Conservation (phyloP, 441 rosid species). For the Populus hybrid region DNA sequence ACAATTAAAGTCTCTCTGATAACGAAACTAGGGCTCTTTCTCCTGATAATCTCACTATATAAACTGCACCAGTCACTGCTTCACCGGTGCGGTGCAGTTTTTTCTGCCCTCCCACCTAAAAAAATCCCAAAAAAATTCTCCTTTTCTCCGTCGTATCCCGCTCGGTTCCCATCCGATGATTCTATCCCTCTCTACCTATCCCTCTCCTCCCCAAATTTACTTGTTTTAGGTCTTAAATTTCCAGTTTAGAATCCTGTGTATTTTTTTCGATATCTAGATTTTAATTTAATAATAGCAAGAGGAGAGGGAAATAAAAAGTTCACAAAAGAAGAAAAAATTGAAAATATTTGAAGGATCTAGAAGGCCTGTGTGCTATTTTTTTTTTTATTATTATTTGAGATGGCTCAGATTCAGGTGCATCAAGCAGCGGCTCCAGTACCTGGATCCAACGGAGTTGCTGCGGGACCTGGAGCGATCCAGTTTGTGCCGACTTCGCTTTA, state of each 20-base stretch:
- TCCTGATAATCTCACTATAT: slow-evolving; percentile 18
- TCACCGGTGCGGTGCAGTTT: slow-evolving; percentile 48
- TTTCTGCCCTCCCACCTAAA: slow-evolving; percentile 47
- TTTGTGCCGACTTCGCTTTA: slow-evolving; percentile 47
- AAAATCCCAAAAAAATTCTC: slow-evolving; percentile 14
- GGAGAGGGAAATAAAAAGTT: slow-evolving; percentile 19
- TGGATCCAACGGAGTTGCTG: slow-evolving; percentile 32
- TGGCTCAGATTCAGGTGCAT: slow-evolving; percentile 78
- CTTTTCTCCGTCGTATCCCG: slow-evolving; percentile 17
- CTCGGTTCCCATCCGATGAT: slow-evolving; percentile 28
- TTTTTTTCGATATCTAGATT: slow-evolving; percentile 17
- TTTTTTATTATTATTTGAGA: slow-evolving; percentile 6
- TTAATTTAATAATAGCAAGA: slow-evolving; percentile 4
- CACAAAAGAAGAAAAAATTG: slow-evolving; percentile 2
- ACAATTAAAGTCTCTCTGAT: not conserved
- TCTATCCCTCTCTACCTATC: slow-evolving; percentile 30
- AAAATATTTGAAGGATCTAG: slow-evolving; percentile 19
- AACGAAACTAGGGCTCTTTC: slow-evolving; percentile 30
- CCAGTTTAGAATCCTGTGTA: not conserved
- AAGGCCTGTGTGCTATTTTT: slow-evolving; percentile 2
- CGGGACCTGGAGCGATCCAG: not conserved
- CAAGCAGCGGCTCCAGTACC: slow-evolving; percentile 49
- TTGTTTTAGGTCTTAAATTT: not conserved
- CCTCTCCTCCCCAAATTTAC: slow-evolving; percentile 11
- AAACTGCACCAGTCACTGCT: slow-evolving; percentile 12